These are phyloP conservation scores for Trametes cinnabarina DNA, from an alignment of 768 basidiomycete genomes.

Conservation along the genomic window DNA sequence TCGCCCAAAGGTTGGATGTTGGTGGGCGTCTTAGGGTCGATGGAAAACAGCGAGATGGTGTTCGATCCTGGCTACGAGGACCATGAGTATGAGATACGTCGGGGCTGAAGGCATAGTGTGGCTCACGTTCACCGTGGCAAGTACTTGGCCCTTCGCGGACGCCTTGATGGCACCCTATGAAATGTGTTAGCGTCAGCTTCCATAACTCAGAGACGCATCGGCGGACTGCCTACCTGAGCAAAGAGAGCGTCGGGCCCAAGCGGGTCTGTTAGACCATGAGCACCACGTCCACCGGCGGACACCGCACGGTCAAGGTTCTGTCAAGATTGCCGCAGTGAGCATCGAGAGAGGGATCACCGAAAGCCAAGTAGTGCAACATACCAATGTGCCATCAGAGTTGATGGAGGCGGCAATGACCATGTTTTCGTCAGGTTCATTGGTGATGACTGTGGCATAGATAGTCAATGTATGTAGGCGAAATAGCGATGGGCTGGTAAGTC, in stretches of 20 bases:
- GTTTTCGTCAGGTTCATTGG: slow-evolving; percentile 48
- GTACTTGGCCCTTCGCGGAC: slow-evolving; percentile 21
- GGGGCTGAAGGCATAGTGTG: neutral
- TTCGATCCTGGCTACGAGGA: slow-evolving; percentile 27
- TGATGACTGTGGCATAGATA: slow-evolving; percentile 38
- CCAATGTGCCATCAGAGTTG: slow-evolving; percentile 41
- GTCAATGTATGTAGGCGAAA: neutral
- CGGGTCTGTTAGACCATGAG: slow-evolving; percentile 19
- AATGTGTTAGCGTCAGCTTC: neutral
- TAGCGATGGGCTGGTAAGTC: no score
- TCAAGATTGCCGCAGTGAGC: neutral
- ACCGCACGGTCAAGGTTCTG: slow-evolving; percentile 22
- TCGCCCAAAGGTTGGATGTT: slow-evolving; percentile 23
- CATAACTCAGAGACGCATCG: neutral
- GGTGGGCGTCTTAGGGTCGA: slow-evolving; percentile 25
- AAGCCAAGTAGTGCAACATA: slow-evolving; percentile 7
- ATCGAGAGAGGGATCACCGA: no score
- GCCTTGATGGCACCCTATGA: slow-evolving; percentile 24
- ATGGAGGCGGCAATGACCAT: slow-evolving; percentile 43
- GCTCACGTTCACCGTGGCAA: slow-evolving; percentile 24
- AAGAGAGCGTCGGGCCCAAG: slow-evolving; percentile 24
- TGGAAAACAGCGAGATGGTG: slow-evolving; percentile 27
- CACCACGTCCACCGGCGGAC: slow-evolving; percentile 19
- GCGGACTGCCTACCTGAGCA: slow-evolving; percentile 12
- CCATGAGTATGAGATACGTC: neutral